A percentile compares a stretch with the other conserved stretches of the same genome.
These are phyloP conservation scores for Fusarium multiceps DNA, from an alignment of 2,329 filamentous ascomycete species.

Conservation along the genomic window DNA sequence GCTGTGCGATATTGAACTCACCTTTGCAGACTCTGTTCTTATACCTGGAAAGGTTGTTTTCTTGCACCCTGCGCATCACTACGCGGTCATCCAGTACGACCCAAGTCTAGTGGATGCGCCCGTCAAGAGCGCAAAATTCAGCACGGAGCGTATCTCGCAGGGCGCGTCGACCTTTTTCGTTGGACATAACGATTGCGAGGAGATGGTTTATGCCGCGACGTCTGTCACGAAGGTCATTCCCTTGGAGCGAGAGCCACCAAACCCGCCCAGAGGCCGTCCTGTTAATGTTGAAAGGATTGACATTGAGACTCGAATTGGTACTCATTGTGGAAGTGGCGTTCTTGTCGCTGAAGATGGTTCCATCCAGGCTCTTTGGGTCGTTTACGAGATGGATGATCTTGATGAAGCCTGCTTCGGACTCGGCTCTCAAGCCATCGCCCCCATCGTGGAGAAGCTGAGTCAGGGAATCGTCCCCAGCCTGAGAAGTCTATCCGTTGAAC, in stretches of 20 bases:
- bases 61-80: constrained; percentile 95
- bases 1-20: constrained; percentile 94
- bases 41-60: constrained; percentile 95
- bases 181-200: constrained; percentile 93
- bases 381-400: constrained; percentile 63
- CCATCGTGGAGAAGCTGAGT: constrained; percentile 88
- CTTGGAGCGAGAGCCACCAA: constrained; percentile 90
- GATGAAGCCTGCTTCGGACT: constrained; percentile 71
- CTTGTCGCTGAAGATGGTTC: constrained; percentile 89
- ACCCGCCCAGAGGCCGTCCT: constrained; percentile 89
- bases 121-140: constrained; percentile 87
- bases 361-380: constrained; percentile 95
- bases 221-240: constrained; percentile 97
- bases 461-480: constrained; percentile 81
- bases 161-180: constrained; percentile 95
- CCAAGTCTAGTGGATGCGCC: constrained; percentile 90
- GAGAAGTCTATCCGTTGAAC: constrained; percentile 92
- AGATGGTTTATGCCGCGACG: constrained; percentile 92
- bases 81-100: constrained; percentile 94
- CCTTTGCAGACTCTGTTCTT: constrained; percentile 96
- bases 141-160: constrained; percentile 84
- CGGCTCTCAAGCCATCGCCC: constrained; percentile 85
- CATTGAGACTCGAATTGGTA: constrained; percentile 90
- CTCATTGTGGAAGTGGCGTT: constrained; percentile 92
- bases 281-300: constrained; percentile 97